phyloP scores from a whole-genome alignment of 441 rosid genomes.

The Gossypium davidsonii region DNA sequence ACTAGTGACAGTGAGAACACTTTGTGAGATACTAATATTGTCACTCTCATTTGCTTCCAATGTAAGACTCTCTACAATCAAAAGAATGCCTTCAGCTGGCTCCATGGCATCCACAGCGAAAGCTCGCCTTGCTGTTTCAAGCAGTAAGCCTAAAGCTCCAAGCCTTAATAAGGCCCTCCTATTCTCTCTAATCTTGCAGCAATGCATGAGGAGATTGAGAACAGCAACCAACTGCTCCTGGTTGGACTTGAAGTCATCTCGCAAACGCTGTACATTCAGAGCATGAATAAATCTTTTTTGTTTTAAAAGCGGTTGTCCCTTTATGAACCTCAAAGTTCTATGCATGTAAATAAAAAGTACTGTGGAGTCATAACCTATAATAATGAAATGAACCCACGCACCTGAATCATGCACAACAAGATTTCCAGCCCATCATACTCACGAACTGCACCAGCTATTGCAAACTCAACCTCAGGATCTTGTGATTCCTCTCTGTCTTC shows the following conservation, averaged over 20 bases:
- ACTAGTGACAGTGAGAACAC: slow-evolving; percentile 77
- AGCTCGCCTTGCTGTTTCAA: slow-evolving; percentile 98
- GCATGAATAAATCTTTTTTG: background rate
- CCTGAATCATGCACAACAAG: slow-evolving; percentile 94
- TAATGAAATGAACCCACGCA: slow-evolving; percentile 24
- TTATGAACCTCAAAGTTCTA: slow-evolving; percentile 1
- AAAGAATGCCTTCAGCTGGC: slow-evolving; percentile 98
- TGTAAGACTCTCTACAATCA: slow-evolving; percentile 96
- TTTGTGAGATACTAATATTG: slow-evolving; percentile 70
- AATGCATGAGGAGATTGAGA: slow-evolving; percentile 94
- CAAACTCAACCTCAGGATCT: slow-evolving; percentile 99
- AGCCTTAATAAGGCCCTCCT: slow-evolving; percentile 79
- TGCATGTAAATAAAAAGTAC: background rate
- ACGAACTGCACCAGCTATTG: slow-evolving; percentile 96
- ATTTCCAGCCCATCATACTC: slow-evolving; percentile 94
- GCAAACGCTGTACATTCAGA: slow-evolving; percentile 53
- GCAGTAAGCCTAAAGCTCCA: slow-evolving; percentile 95
- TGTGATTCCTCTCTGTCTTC: slow-evolving; percentile 99
- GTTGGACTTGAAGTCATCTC: slow-evolving; percentile 95
- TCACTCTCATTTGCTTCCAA: slow-evolving; percentile 98
- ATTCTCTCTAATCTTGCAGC: slow-evolving; percentile 98
- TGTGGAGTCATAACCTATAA: background rate
- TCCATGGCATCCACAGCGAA: slow-evolving; percentile 99
- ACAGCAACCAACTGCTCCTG: slow-evolving; percentile 94
- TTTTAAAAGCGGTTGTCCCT: background rate